A percentile compares a stretch with the other conserved stretches of the same genome.
phyloP scores from a whole-genome alignment of 164 flowering plant genomes.

The Magnolia officinalis region DNA sequence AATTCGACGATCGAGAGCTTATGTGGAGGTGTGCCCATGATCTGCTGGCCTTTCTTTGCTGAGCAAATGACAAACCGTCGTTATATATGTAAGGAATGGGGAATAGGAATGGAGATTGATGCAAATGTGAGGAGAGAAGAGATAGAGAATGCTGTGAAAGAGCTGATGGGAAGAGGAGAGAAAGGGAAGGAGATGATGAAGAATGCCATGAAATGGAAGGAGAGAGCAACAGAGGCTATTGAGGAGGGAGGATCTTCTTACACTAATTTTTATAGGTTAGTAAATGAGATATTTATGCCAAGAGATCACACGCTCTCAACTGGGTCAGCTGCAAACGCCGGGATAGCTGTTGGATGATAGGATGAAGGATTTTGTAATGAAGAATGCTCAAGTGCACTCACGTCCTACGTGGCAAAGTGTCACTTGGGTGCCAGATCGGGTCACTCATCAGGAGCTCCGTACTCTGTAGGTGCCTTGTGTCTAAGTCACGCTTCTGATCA shows the following conservation, averaged over 20 bases:
- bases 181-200: conserved; percentile 9
- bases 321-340: background rate
- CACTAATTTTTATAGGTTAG: background rate
- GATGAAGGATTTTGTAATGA: background rate
- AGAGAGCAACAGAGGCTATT: background rate
- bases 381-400: background rate
- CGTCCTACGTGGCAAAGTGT: background rate
- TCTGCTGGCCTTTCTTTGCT: conserved; percentile 11
- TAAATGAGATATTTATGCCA: background rate
- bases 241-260: conserved; percentile 4
- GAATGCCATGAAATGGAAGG: background rate
- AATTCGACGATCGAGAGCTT: conserved; percentile 10
- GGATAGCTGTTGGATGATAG: background rate
- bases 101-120: conserved; percentile 11
- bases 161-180: conserved; percentile 4
- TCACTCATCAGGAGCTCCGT: background rate
- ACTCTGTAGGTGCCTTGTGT: background rate
- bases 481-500: background rate
- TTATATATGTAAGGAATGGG: conserved; percentile 9
- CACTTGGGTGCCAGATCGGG: background rate
- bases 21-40: conserved; percentile 7
- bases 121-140: conserved; percentile 4
- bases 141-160: background rate
- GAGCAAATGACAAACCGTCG: conserved; percentile 9
- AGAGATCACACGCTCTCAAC: background rate